Conservation (phyloP, 2,329 filamentous ascomycete species). For the Acarospora socialis region DNA sequence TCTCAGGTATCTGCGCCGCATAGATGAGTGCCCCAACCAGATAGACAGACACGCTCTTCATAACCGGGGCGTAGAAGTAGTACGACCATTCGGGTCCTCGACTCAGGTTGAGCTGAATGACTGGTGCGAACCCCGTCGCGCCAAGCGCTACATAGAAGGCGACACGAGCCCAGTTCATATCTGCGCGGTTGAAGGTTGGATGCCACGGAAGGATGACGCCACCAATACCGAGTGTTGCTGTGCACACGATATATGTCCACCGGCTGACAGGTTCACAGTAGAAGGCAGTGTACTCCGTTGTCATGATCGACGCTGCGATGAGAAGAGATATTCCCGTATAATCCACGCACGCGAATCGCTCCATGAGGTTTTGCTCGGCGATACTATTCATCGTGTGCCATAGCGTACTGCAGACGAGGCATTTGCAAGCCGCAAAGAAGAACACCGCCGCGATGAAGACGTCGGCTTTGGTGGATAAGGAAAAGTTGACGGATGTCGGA, state of each 20-base stretch:
- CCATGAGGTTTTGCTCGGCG: slow-evolving; percentile 74
- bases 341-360: slow-evolving; percentile 93
- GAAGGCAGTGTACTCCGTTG: slow-evolving; percentile 95
- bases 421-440: slow-evolving; percentile 92
- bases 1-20: slow-evolving; percentile 69
- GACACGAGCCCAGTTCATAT: slow-evolving; percentile 89
- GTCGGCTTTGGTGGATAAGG: slow-evolving; percentile 71
- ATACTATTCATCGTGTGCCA: slow-evolving; percentile 99
- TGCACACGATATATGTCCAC: slow-evolving; percentile 72
- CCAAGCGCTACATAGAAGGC: slow-evolving; percentile 82
- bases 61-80: slow-evolving; percentile 77
- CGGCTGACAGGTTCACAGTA: slow-evolving; percentile 88
- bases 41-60: slow-evolving; percentile 79
- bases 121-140: slow-evolving; percentile 75
- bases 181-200: slow-evolving; percentile 77
- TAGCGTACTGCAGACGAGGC: slow-evolving; percentile 82
- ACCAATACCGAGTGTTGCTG: slow-evolving; percentile 64
- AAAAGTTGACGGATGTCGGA: slow-evolving; percentile 74
- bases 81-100: slow-evolving; percentile 68
- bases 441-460: slow-evolving; percentile 85
- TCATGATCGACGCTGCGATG: slow-evolving; percentile 92
- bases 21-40: slow-evolving; percentile 73
- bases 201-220: slow-evolving; percentile 94
- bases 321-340: slow-evolving; percentile 95
- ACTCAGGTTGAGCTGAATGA: slow-evolving; percentile 66